A percentile compares a stretch with the other conserved stretches of the same genome.
Evolutionary conservation across 192 early-diverging fungal genomes (phyloP).

Genomic region (Podila horticola): DNA sequence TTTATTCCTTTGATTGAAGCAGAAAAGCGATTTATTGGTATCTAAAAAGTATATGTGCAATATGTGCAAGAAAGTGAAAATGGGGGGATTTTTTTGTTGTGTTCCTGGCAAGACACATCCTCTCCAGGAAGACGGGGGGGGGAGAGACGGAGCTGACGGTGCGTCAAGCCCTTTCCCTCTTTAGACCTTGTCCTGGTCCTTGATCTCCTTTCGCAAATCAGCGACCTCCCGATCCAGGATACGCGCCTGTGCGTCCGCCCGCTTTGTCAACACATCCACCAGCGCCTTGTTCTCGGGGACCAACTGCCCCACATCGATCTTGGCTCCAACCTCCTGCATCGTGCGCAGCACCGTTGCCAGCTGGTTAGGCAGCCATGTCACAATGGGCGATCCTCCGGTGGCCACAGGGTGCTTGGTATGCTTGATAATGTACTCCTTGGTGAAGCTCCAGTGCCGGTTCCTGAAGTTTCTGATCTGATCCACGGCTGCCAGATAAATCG

Average conservation of each 20-base stretch:
- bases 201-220: constrained; percentile 52
- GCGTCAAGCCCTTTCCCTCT: no score
- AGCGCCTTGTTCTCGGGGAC: constrained; percentile 65
- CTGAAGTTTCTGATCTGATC: constrained; percentile 88
- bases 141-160: no score
- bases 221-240: constrained; percentile 75
- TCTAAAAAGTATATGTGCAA: no score
- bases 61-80: no score
- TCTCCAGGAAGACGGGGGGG: no score
- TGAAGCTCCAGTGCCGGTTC: constrained; percentile 89
- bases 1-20: no score
- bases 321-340: constrained; percentile 66
- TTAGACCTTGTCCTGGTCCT: constrained; percentile 52
- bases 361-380: constrained; percentile 80
- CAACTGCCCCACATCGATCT: constrained; percentile 67
- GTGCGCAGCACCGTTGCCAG: constrained; percentile 66
- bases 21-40: no score
- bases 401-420: constrained; percentile 78
- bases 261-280: constrained; percentile 66
- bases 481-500: constrained; percentile 79
- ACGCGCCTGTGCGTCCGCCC: constrained; percentile 70
- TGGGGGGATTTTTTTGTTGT: no score
- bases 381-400: constrained; percentile 78
- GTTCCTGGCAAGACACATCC: no score
- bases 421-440: constrained; percentile 88